Evolutionary conservation across 352 stramenopile genomes (phyloP).

Genomic region (Paralagenidium karlingii): DNA sequence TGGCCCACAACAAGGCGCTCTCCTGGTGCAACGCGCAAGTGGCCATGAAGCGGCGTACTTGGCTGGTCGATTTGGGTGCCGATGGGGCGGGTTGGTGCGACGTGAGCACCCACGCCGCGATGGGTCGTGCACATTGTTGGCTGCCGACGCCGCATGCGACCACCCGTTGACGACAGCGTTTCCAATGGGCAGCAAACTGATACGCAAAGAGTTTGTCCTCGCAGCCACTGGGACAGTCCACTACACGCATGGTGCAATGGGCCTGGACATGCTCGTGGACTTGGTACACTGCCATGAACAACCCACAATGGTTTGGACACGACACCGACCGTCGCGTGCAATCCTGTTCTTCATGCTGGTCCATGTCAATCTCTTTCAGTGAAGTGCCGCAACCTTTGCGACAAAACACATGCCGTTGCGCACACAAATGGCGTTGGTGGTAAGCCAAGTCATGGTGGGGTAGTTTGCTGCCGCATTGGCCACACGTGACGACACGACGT

Average conservation of each 20-base stretch:
- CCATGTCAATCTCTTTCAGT: constrained; percentile 22
- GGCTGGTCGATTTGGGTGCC: too few species aligned
- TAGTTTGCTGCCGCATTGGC: constrained; percentile 25
- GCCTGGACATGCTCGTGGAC: constrained; percentile 26
- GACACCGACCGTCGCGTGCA: constrained; percentile 28
- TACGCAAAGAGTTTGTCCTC: constrained; percentile 41
- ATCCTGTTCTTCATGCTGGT: constrained; percentile 26
- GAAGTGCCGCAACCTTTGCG: constrained; percentile 30
- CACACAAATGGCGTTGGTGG: constrained; percentile 34
- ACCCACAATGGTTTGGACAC: constrained; percentile 42
- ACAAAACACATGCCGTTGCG: constrained; percentile 33
- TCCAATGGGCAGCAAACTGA: constrained; percentile 40
- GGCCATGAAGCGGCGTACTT: too few species aligned
- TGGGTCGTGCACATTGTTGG: constrained; percentile 33
- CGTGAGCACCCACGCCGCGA: constrained; percentile 60
- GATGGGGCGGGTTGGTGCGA: too few species aligned
- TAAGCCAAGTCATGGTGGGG: constrained; percentile 16
- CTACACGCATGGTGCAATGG: constrained; percentile 39
- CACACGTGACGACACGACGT: constrained; percentile 30
- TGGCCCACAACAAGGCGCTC: constrained; percentile 37
- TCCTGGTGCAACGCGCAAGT: constrained; percentile 34
- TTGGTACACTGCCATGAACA: constrained; percentile 14
- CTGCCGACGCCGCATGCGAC: constrained; percentile 38
- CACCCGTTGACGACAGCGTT: constrained; percentile 47
- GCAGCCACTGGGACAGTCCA: constrained; percentile 47